Conservation (phyloP, 371 early-diverging fungal species). For the Rhizomucor pusillus region DNA sequence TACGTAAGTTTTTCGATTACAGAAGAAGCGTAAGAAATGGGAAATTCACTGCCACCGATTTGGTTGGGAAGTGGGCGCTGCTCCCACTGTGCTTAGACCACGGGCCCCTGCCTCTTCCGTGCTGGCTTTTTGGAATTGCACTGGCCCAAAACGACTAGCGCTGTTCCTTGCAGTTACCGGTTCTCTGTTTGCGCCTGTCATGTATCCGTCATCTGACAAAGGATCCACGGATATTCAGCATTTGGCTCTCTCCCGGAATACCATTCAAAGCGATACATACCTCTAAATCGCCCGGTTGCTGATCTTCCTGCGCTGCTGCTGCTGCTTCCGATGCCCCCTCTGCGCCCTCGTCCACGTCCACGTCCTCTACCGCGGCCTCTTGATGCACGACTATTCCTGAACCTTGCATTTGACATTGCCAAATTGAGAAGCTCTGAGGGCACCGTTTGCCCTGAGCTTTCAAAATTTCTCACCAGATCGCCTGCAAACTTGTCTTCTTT, state of each 20-base stretch:
- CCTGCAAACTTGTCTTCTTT: conserved; percentile 81
- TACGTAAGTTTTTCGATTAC: not conserved
- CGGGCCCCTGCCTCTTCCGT: conserved; percentile 25
- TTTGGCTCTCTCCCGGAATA: no score
- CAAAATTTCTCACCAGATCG: conserved; percentile 72
- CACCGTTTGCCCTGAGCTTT: conserved; percentile 63
- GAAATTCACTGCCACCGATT: conserved; percentile 1
- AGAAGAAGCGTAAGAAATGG: no score
- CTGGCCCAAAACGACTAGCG: conserved; percentile 6
- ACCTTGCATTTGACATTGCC: conserved; percentile 74
- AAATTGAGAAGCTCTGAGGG: conserved; percentile 63
- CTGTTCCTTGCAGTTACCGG: conserved; percentile 12
- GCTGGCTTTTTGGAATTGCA: conserved; percentile 32
- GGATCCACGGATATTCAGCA: no score
- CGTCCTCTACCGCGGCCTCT: conserved; percentile 46
- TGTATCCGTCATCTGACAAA: not conserved
- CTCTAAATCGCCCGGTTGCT: conserved; percentile 23
- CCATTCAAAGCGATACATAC: no score
- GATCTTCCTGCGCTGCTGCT: no score
- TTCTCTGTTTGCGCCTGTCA: conserved; percentile 22
- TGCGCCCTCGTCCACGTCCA: conserved; percentile 45
- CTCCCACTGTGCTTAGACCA: conserved; percentile 20
- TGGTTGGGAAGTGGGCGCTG: conserved; percentile 2
- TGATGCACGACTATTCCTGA: conserved; percentile 45
- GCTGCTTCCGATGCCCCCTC: no score